Base-by-base conservation (phyloP, 192 early-diverging fungal species). In the Linnemannia schmuckeri region DNA sequence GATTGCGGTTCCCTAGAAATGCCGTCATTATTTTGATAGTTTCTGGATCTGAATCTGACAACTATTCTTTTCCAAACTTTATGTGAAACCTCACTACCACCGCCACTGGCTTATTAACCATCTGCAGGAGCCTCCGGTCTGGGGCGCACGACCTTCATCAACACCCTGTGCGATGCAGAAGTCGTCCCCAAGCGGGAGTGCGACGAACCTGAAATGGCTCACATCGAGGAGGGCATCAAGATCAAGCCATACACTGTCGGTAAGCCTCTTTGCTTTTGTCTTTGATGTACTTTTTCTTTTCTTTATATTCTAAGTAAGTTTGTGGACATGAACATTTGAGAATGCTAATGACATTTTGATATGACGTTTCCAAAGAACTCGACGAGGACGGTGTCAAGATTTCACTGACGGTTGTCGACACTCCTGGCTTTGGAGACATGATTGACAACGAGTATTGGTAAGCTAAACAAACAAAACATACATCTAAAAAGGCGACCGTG, bases 121-220 rank as follows among this genome's bases (percentile, higher is more conserved):
- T 10, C 44, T 63, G 30, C 72, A 96, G 96, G 97, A 76, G 94
- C 96, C 40, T 97, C 98, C 22, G 99, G 99, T 37, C 93, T 98
- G 33, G 99, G 99, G 20, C 97, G 98, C 74, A 97, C 97, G 54
- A 99, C 99, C n/a, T 99, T 99, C 91, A 95, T 99, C 69, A 99
- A 99, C 92, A 98, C 99, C 5, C 92, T 99, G 57, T 99, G 98
- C 91, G 96, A 97, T 85, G 91, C 92, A 33, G 84, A 83, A 69
- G 94, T 96, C 44, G 91, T 97, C 18, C 89, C 93, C 22, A 90
- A 96, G 47, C 92, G 90, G 44, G 94, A 95, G 44, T 90, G 89
- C 46, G 92, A 92, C 52, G 91, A 90, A 73, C 93, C 95, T 52
- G 94, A 96, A 75, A 92, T 93, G 76, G 97, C 97, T 44, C 94